Percentiles rank a stretch among this genome's conserved stretches.
Conservation (phyloP, 345 rosid species). For the Citrus reticulata region DNA sequence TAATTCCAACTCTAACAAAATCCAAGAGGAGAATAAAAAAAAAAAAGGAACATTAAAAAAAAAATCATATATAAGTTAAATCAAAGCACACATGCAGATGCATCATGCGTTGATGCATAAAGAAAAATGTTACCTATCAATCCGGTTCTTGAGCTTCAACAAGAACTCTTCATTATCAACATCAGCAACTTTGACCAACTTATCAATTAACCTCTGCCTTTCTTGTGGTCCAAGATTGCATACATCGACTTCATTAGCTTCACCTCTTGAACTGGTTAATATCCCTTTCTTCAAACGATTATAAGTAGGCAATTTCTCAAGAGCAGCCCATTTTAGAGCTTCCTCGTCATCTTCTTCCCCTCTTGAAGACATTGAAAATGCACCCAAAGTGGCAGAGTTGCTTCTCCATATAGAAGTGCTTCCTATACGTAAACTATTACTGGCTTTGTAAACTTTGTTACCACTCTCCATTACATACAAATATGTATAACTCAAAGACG, state of each 20-base stretch:
- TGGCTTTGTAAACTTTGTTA: neutral
- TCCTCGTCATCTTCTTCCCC: neutral
- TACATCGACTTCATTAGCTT: constrained; percentile 16
- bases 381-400: neutral
- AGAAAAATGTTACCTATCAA: constrained; percentile 18
- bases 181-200: constrained; percentile 24
- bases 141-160: constrained; percentile 28
- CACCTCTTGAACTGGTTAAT: constrained; percentile 15
- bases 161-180: constrained; percentile 35
- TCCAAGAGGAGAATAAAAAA: neutral
- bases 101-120: too few species aligned
- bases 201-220: constrained; percentile 24
- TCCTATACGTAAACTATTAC: neutral
- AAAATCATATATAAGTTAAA: too few species aligned
- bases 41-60: too few species aligned
- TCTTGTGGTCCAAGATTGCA: constrained; percentile 18
- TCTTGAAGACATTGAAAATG: neutral
- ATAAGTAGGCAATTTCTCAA: neutral
- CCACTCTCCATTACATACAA: neutral
- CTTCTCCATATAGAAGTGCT: neutral
- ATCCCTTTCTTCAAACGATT: constrained; percentile 28
- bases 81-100: too few species aligned
- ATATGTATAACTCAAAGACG: neutral
- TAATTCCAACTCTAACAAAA: constrained; percentile 31
- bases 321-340: neutral